These are phyloP conservation scores for Forsythia suspensa DNA, from an alignment of 257 asterid genomes.

Conservation along the genomic window DNA sequence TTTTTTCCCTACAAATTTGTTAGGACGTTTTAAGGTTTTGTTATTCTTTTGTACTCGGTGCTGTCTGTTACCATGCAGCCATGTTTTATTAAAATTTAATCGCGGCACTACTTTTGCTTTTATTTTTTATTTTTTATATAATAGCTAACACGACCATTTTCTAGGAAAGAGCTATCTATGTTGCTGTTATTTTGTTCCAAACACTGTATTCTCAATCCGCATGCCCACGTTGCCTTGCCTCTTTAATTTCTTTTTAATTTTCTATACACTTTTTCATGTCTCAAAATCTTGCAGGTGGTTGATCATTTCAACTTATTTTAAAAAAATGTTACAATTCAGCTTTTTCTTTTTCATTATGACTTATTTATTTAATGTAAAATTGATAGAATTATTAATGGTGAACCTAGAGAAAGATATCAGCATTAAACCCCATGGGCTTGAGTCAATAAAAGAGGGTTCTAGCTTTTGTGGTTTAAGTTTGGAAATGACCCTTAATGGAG, in stretches of 20 bases:
- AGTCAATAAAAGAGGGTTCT: neutral
- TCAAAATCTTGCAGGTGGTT: neutral
- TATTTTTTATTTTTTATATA: neutral
- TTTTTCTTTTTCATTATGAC: neutral
- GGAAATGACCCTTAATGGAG: slow-evolving; percentile 5
- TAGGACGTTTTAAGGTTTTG: neutral
- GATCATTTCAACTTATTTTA: neutral
- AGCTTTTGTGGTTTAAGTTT: slow-evolving; percentile 11
- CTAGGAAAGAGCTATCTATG: neutral
- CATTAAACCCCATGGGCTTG: neutral
- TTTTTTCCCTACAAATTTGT: neutral
- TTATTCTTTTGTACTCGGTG: neutral
- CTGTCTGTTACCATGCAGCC: neutral
- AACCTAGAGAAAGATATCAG: slow-evolving; percentile 5
- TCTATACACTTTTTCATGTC: neutral
- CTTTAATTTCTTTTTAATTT: neutral
- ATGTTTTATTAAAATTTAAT: neutral
- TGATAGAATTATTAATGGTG: neutral
- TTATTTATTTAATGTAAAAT: slow-evolving; percentile 9
- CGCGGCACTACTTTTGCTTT: neutral
- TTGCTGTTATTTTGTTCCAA: neutral
- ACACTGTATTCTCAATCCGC: neutral
- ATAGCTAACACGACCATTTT: neutral
- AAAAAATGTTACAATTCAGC: neutral
- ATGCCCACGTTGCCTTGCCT: neutral